phyloP scores from a whole-genome alignment of 129 eudicot genomes.

The Escallonia herrerae region DNA sequence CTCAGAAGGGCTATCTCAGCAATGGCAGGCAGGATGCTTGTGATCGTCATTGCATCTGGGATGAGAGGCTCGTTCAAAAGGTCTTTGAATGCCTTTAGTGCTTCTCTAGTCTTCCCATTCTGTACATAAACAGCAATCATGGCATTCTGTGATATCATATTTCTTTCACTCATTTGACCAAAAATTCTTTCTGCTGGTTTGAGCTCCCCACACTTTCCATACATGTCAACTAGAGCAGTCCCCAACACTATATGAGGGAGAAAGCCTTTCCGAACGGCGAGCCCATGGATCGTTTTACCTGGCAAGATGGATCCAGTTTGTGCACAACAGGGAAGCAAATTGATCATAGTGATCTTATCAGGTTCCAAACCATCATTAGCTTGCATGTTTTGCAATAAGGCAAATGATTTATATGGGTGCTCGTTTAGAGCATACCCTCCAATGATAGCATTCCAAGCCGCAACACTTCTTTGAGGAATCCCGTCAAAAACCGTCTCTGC shows the following conservation, averaged over 20 bases:
- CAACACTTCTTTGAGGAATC: slow-evolving; percentile 28
- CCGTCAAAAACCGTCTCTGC: slow-evolving; percentile 43
- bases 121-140: slow-evolving; percentile 56
- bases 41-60: slow-evolving; percentile 57
- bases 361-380: slow-evolving; percentile 33
- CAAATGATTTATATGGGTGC: slow-evolving; percentile 27
- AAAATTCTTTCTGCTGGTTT: slow-evolving; percentile 35
- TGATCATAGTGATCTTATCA: slow-evolving; percentile 57
- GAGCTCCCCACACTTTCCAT: slow-evolving; percentile 52
- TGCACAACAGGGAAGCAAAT: slow-evolving; percentile 70
- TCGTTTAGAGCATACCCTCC: slow-evolving; percentile 40
- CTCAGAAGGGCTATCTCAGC: slow-evolving; percentile 44
- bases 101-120: slow-evolving; percentile 39
- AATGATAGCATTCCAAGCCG: slow-evolving; percentile 67
- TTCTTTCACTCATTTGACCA: slow-evolving; percentile 32
- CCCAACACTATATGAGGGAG: slow-evolving; percentile 42
- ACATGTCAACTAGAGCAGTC: slow-evolving; percentile 66
- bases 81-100: slow-evolving; percentile 33
- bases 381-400: slow-evolving; percentile 51
- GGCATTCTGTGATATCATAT: slow-evolving; percentile 58
- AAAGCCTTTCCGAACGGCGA: slow-evolving; percentile 47
- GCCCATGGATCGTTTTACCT: slow-evolving; percentile 48
- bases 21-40: slow-evolving; percentile 41
- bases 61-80: slow-evolving; percentile 22
- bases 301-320: slow-evolving; percentile 32